These are phyloP conservation scores for Cladosporium sp. DNA, from an alignment of 2,329 filamentous ascomycete genomes.

Conservation along the genomic window DNA sequence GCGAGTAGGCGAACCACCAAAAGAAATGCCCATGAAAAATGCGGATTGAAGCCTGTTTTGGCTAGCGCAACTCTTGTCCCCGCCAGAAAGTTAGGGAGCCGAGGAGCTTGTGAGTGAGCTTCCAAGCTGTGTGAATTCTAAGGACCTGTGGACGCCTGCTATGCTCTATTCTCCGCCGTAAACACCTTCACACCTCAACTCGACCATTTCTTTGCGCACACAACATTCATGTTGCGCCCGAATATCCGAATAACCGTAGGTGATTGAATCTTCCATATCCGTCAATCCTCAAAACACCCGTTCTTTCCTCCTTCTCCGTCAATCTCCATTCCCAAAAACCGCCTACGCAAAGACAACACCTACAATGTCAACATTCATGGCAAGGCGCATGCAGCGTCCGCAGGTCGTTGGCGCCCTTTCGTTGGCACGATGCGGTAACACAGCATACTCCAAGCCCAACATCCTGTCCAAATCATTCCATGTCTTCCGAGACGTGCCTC, in stretches of 20 bases:
- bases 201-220: too few species aligned
- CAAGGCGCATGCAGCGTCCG: neutral
- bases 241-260: too few species aligned
- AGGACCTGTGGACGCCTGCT: too few species aligned
- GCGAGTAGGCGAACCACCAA: neutral
- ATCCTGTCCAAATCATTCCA: conserved; percentile 46
- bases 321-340: too few species aligned
- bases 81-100: neutral
- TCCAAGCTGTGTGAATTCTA: too few species aligned
- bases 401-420: neutral
- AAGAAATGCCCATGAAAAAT: conserved; percentile 5
- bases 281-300: too few species aligned
- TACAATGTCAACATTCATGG: neutral
- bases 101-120: too few species aligned
- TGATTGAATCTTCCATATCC: too few species aligned
- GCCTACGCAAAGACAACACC: neutral
- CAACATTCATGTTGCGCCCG: too few species aligned
- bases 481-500: conserved; percentile 69
- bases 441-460: neutral
- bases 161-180: conserved; percentile 12
- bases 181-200: conserved; percentile 6
- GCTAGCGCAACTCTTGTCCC: conserved; percentile 1
- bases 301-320: too few species aligned
- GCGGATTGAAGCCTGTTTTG: conserved; percentile 2
- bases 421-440: neutral